Conservation (phyloP, 2,329 filamentous ascomycete genomes). For the Gremmenia infestans region DNA sequence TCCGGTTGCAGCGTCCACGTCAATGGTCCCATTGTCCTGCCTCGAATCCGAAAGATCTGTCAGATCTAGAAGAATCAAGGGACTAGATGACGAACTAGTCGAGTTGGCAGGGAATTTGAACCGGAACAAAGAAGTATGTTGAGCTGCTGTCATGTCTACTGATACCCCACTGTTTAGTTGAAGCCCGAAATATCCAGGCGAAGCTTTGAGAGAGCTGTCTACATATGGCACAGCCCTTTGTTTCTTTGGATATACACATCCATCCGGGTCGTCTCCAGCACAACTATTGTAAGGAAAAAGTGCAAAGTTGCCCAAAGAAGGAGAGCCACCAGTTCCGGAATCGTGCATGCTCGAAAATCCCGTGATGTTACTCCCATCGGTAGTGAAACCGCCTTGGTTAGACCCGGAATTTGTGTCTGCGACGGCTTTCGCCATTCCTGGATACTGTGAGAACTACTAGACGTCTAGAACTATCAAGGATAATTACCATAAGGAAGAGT, state of each 20-base stretch:
- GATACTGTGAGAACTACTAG: constrained; percentile 20
- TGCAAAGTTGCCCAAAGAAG: constrained; percentile 43
- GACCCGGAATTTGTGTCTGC: constrained; percentile 43
- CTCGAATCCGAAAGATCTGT: constrained; percentile 57
- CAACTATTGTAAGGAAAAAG: constrained; percentile 40
- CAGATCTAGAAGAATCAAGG: constrained; percentile 61
- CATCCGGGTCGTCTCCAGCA: constrained; percentile 45
- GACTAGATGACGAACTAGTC: constrained; percentile 35
- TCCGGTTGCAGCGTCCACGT: constrained; percentile 49
- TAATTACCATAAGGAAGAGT: constrained; percentile 40
- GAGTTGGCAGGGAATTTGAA: constrained; percentile 51
- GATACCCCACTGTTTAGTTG: constrained; percentile 50
- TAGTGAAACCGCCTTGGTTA: constrained; percentile 42
- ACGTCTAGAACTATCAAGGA: neutral
- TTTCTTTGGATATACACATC: constrained; percentile 48
- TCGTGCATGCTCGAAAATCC: constrained; percentile 47
- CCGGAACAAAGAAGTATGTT: constrained; percentile 58
- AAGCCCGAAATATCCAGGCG: constrained; percentile 61
- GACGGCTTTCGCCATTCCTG: constrained; percentile 50
- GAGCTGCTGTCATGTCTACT: constrained; percentile 62
- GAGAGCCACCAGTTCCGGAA: constrained; percentile 41
- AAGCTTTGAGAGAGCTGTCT: constrained; percentile 46
- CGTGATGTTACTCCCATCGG: constrained; percentile 43
- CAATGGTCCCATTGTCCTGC: constrained; percentile 48
- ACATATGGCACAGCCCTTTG: constrained; percentile 41